Base-by-base conservation (phyloP, 768 basidiomycete genomes). In the Pulveroboletus sp. region DNA sequence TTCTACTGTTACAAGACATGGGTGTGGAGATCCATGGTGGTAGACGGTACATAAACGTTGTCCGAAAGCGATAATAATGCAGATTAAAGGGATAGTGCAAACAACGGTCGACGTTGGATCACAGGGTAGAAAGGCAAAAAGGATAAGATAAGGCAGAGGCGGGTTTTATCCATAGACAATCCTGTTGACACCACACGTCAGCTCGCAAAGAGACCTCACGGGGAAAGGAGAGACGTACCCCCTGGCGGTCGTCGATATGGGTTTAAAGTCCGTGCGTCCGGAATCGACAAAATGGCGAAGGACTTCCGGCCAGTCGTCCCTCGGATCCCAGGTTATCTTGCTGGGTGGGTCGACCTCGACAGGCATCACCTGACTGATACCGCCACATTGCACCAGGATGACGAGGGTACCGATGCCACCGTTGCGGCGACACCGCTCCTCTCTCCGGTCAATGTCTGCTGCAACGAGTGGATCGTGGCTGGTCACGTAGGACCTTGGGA, bases 331-430 rank as follows among this genome's bases (percentile, higher is more conserved):
- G 31, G 80, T 73, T 60, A 89, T 88, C 58, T 82, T 85, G 50
- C 76, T 71, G 1, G 86, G 88, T 7, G 85, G 80, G 65, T 91
- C 89, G 44, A 90, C 84, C 63, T 91, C 89, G 55, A 90, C 86
- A 30, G 89, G 89, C 83, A 90, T 86, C 55, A 91, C 87, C 59
- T 91, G 86, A 61, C 81, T 82, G 60, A 89, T 76, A 21, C 76
- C 75, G 33, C 80, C 85, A 60, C 88, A 89, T 61, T 90, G 86
- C 50, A 91, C 75, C 63, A 90, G 73, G 65, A 91, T 76, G 45
- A 90, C 76, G 3, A 84, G 74, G 5, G 84, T 80, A 17, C 89
- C 89, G 56, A 90, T 83, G 11, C 89, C 89, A 11, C 89, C 89
- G 57, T 67, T 78, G 31, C 78, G 77, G 26, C 89, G 79, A 69